A percentile compares a stretch with the other conserved stretches of the same genome.
phyloP scores from a whole-genome alignment of 176 grass and related monocot species.

The Tillandsia fasciculata region DNA sequence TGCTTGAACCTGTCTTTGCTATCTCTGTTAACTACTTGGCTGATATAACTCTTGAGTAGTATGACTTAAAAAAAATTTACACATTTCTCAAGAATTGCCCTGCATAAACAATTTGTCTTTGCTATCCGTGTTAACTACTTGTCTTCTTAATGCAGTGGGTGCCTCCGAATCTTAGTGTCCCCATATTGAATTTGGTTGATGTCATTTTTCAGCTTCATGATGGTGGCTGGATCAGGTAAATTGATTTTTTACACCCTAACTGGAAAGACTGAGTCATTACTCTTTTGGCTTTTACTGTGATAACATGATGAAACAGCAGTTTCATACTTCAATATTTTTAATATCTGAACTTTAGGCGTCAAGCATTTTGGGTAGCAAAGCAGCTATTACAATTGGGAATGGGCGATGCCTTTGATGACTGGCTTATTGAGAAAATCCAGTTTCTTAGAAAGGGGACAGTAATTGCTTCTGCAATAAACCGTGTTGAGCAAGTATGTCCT shows the following conservation, averaged over 20 bases:
- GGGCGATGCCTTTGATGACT: slow-evolving; percentile 99
- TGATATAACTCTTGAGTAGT: too few relatives aligned
- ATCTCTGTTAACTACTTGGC: neutral
- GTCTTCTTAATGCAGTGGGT: slow-evolving; percentile 61
- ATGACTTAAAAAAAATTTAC: too few relatives aligned
- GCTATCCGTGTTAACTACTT: neutral
- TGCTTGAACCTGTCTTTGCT: neutral
- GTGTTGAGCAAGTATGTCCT: slow-evolving; percentile 76
- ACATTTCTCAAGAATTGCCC: too few relatives aligned
- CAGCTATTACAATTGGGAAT: slow-evolving; percentile 97
- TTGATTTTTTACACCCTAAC: slow-evolving; percentile 11
- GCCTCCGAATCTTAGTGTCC: slow-evolving; percentile 81
- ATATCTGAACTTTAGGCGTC: slow-evolving; percentile 45
- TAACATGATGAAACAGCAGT: neutral
- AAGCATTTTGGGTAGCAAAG: slow-evolving; percentile 99
- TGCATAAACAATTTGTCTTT: neutral
- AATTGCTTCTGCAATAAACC: slow-evolving; percentile 79
- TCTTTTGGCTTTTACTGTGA: neutral
- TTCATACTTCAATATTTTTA: neutral
- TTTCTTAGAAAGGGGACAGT: slow-evolving; percentile 76
- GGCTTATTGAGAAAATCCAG: slow-evolving; percentile 97
- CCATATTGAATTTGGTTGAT: slow-evolving; percentile 93
- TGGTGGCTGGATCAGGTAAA: slow-evolving; percentile 92
- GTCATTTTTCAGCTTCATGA: slow-evolving; percentile 94
- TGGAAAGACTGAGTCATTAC: neutral